A percentile compares a stretch with the other conserved stretches of the same genome.
These are phyloP conservation scores for Phytopythium cucurbitacearum DNA, from an alignment of 352 stramenopile genomes.

Conservation along the genomic window DNA sequence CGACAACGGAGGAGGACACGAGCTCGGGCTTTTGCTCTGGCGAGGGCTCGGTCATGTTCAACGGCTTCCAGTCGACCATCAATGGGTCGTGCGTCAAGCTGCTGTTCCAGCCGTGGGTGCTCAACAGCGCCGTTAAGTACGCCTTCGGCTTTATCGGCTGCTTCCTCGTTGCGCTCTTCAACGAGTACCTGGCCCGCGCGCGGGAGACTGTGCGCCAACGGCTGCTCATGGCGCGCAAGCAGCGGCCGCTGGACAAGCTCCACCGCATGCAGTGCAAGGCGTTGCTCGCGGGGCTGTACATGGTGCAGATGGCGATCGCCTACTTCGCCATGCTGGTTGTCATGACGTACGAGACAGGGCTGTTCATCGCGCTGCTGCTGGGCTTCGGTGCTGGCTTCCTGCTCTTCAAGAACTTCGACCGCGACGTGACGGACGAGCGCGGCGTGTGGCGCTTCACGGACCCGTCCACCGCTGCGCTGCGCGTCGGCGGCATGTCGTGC, in stretches of 20 bases:
- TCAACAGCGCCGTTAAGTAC: constrained; percentile 73
- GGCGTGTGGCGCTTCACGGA: constrained; percentile 66
- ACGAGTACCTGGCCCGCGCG: constrained; percentile 58
- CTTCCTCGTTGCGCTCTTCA: constrained; percentile 56
- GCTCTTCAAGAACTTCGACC: constrained; percentile 82
- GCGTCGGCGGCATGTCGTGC: constrained; percentile 83
- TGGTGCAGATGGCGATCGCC: constrained; percentile 65
- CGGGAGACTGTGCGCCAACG: constrained; percentile 38
- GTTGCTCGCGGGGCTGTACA: constrained; percentile 65
- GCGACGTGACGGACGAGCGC: constrained; percentile 57
- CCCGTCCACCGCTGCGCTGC: constrained; percentile 46
- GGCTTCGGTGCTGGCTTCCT: constrained; percentile 68
- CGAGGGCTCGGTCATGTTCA: constrained; percentile 78
- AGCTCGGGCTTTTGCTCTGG: constrained; percentile 50
- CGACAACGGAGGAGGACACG: constrained; percentile 12
- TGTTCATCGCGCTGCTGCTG: constrained; percentile 75
- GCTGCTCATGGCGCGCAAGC: constrained; percentile 29
- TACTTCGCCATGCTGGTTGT: constrained; percentile 87
- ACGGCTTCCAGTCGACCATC: constrained; percentile 74
- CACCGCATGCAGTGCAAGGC: constrained; percentile 70
- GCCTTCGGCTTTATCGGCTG: constrained; percentile 62
- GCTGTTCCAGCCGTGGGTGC: constrained; percentile 78
- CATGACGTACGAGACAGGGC: constrained; percentile 82
- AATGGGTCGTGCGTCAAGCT: constrained; percentile 68
- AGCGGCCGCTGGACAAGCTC: constrained; percentile 32